These are phyloP conservation scores for Fusarium sp. DNA, from an alignment of 2,329 filamentous ascomycete species.

Conservation along the genomic window DNA sequence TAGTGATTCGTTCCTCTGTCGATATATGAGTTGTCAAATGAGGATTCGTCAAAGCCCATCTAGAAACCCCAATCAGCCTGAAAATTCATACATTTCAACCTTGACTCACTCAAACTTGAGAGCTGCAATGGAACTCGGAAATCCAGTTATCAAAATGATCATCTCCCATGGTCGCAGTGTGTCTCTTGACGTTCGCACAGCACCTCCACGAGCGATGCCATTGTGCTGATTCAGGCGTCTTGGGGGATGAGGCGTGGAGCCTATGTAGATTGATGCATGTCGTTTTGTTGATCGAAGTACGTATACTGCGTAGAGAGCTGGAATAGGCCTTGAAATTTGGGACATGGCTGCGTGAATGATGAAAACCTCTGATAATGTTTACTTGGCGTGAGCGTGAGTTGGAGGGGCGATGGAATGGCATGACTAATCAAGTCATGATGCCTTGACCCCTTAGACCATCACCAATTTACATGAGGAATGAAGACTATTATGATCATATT, in stretches of 20 bases:
- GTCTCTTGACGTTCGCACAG: conserved; percentile 76
- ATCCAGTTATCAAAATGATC: conserved; percentile 86
- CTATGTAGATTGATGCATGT: conserved; percentile 83
- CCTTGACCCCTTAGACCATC: conserved; percentile 12
- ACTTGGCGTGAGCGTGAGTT: conserved; percentile 36
- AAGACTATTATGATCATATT: neutral
- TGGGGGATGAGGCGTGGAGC: conserved; percentile 89
- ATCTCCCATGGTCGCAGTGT: conserved; percentile 90
- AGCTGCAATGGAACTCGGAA: conserved; percentile 87
- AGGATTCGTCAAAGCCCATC: conserved; percentile 93
- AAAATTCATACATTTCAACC: neutral
- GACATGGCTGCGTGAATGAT: conserved; percentile 54
- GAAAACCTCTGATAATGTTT: conserved; percentile 26
- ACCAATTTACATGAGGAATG: neutral
- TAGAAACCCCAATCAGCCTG: conserved; percentile 52
- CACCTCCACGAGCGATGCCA: conserved; percentile 84
- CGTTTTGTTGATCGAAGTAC: conserved; percentile 85
- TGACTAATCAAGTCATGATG: conserved; percentile 43
- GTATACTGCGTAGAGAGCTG: conserved; percentile 94
- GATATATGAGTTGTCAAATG: conserved; percentile 85
- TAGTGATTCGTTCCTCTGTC: conserved; percentile 68
- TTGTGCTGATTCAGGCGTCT: conserved; percentile 93
- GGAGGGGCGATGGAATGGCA: conserved; percentile 41
- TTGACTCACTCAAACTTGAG: conserved; percentile 88
- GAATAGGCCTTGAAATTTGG: conserved; percentile 71